phyloP scores from a whole-genome alignment of 78 protist species.

The Salpingoeca rosetta region DNA sequence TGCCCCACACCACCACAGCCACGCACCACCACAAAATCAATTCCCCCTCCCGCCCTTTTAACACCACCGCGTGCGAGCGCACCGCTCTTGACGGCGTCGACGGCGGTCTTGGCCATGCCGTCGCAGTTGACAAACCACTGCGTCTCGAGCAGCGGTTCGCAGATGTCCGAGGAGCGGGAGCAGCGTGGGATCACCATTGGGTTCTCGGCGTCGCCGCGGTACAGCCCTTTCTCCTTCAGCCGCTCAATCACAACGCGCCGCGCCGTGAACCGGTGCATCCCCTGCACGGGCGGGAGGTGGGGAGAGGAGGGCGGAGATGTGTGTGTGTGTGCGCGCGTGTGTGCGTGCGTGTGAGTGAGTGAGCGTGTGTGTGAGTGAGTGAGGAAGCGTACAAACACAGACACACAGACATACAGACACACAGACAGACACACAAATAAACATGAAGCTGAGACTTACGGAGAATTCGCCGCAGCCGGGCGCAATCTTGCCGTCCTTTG shows the following conservation, averaged over 20 bases:
- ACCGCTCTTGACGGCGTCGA: slow-evolving; percentile 34
- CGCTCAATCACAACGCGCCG: slow-evolving; percentile 50
- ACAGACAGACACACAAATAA: too few relatives aligned
- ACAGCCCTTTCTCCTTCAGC: slow-evolving; percentile 43
- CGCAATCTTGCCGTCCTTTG: background rate
- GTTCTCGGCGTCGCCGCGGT: slow-evolving; percentile 31
- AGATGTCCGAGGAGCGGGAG: slow-evolving; percentile 60
- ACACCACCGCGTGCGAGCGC: too few relatives aligned
- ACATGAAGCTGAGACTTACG: background rate
- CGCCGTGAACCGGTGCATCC: slow-evolving; percentile 67
- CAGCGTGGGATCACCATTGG: slow-evolving; percentile 62
- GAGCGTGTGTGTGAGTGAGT: background rate
- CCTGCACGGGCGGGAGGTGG: slow-evolving; percentile 19
- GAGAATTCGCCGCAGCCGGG: background rate
- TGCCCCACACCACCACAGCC: too few relatives aligned
- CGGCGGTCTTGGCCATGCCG: slow-evolving; percentile 33
- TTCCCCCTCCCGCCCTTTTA: too few relatives aligned
- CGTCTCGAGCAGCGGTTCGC: slow-evolving; percentile 86
- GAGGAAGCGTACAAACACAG: too few relatives aligned
- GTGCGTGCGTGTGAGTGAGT: background rate
- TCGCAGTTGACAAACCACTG: slow-evolving; percentile 88
- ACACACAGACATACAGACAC: too few relatives aligned
- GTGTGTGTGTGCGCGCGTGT: background rate
- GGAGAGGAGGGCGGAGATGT: background rate
- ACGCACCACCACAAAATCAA: too few relatives aligned